Percentiles rank a stretch among this genome's conserved stretches.
phyloP scores from a whole-genome alignment of 1,284 basidiomycete genomes.

The Tausonia pullulans region DNA sequence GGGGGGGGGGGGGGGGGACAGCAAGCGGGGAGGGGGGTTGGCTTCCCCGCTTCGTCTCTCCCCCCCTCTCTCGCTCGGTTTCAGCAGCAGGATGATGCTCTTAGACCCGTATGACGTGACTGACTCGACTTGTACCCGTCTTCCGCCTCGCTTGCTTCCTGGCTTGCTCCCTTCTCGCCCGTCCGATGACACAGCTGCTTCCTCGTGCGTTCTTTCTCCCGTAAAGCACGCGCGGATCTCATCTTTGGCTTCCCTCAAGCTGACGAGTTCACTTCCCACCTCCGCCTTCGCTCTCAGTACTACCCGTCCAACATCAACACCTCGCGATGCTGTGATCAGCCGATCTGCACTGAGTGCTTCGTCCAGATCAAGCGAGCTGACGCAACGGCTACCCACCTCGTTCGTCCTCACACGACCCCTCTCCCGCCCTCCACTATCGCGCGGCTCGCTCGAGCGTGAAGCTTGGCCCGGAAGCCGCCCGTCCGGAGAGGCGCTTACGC shows the following conservation, averaged over 20 bases:
- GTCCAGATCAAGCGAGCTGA: conserved; percentile 96
- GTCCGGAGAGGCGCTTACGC: too few relatives aligned
- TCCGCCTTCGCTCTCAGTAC: conserved; percentile 44
- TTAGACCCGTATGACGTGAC: too few relatives aligned
- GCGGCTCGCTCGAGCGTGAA: too few relatives aligned
- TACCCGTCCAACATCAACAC: conserved; percentile 93
- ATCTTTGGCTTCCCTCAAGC: background rate
- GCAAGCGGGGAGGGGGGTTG: background rate
- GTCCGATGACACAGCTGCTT: background rate
- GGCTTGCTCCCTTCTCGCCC: background rate
- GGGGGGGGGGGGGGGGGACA: background rate
- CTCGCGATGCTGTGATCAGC: conserved; percentile 94
- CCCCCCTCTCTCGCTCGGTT: too few relatives aligned
- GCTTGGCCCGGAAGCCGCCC: too few relatives aligned
- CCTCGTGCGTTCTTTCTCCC: background rate
- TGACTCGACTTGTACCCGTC: background rate
- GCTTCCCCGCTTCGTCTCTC: too few relatives aligned
- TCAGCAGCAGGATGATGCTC: too few relatives aligned
- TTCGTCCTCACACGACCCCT: conserved; percentile 24
- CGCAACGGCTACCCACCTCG: conserved; percentile 80
- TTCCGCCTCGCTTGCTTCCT: background rate
- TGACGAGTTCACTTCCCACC: background rate
- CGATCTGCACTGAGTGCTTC: conserved; percentile 98
- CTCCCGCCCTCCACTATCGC: too few relatives aligned
- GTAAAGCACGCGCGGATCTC: background rate